Conservation (phyloP, 2,329 filamentous ascomycete genomes). For the Exophiala dermatitidis region DNA sequence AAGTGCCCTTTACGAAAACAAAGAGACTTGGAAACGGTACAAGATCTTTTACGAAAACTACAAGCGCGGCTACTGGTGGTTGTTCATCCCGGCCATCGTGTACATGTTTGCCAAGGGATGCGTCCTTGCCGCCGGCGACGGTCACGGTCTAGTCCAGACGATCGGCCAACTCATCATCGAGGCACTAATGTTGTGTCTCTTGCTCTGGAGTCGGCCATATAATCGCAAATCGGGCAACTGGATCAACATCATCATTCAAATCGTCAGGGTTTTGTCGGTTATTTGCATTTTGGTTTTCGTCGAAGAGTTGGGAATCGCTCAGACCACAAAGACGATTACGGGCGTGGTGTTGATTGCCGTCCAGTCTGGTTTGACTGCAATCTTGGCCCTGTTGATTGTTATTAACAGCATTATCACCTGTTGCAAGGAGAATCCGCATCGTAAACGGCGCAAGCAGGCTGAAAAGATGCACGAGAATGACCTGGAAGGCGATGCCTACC, state of each 20-base stretch:
- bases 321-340: slow-evolving; percentile 89
- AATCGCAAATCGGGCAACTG: slow-evolving; percentile 80
- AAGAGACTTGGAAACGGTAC: slow-evolving; percentile 89
- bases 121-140: slow-evolving; percentile 76
- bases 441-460: slow-evolving; percentile 78
- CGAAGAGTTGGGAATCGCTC: slow-evolving; percentile 77
- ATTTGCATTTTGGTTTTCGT: slow-evolving; percentile 88
- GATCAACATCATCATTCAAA: slow-evolving; percentile 88
- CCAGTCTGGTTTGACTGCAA: slow-evolving; percentile 73
- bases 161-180: slow-evolving; percentile 76
- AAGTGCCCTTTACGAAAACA: slow-evolving; percentile 73
- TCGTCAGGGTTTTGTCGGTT: slow-evolving; percentile 81
- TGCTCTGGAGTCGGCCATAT: slow-evolving; percentile 81
- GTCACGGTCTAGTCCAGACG: slow-evolving; percentile 75
- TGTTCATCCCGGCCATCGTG: slow-evolving; percentile 80
- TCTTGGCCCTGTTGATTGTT: slow-evolving; percentile 77
- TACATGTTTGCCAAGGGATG: slow-evolving; percentile 89
- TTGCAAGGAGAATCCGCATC: slow-evolving; percentile 83
- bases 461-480: slow-evolving; percentile 87
- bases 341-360: slow-evolving; percentile 91
- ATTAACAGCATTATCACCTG: slow-evolving; percentile 81
- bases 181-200: slow-evolving; percentile 64
- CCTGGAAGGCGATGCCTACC: slow-evolving; percentile 54
- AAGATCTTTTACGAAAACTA: slow-evolving; percentile 96
- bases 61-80: slow-evolving; percentile 92